phyloP scores from a whole-genome alignment of 1,284 basidiomycete species.

The Stygiomarasmius scandens region DNA sequence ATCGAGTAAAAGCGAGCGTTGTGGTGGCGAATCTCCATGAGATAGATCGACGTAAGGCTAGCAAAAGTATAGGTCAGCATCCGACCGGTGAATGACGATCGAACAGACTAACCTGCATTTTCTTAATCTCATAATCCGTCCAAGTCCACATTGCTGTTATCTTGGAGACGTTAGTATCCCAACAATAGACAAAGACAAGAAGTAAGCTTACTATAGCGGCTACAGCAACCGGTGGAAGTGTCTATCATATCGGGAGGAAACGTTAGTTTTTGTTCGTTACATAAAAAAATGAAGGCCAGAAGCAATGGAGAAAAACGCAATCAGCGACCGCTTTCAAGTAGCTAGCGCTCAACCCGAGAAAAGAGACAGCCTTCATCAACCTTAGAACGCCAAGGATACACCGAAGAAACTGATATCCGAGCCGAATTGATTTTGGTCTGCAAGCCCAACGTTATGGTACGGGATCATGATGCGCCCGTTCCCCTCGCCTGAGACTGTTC shows the following conservation, averaged over 20 bases:
- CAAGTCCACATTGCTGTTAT: conserved; percentile 53
- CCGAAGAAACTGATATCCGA: too few relatives aligned
- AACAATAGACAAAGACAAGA: neutral
- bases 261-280: neutral
- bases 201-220: conserved; percentile 37
- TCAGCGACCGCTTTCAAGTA: too few relatives aligned
- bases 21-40: conserved; percentile 51
- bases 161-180: conserved; percentile 22
- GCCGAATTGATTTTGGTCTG: too few relatives aligned
- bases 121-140: conserved; percentile 58
- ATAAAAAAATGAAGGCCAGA: too few relatives aligned
- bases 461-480: too few relatives aligned
- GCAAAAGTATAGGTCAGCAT: neutral
- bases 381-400: too few relatives aligned
- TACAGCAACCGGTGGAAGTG: conserved; percentile 51
- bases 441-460: too few relatives aligned
- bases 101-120: conserved; percentile 51
- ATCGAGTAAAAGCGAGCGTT: conserved; percentile 52
- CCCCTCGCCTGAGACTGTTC: too few relatives aligned
- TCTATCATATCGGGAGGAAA: conserved; percentile 31
- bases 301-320: too few relatives aligned
- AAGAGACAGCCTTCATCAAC: too few relatives aligned
- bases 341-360: too few relatives aligned
- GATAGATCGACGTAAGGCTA: conserved; percentile 60
- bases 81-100: too few relatives aligned